Evolutionary conservation across 345 rosid species (phyloP), one percentile per base, ranked within the genome.

Genomic region (Populus nigra): DNA sequence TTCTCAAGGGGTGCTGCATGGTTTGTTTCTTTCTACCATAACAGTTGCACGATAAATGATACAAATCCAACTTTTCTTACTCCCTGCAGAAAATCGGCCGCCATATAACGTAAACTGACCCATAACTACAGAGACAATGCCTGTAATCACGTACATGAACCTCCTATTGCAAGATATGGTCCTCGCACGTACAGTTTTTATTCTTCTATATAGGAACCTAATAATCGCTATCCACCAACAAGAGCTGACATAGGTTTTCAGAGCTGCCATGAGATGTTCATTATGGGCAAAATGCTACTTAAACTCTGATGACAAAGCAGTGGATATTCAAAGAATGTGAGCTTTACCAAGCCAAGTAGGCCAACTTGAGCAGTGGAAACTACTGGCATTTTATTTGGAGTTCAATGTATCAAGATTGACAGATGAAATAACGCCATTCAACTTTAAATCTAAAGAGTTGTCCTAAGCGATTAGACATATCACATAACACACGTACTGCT

Each of bases 311-410:
- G 22, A 36, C 36, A 67, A 53, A 67, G 35, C 9, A 22, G 53
- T 67, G 78, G 27, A 67, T 72, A 68, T 67, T 67, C 73, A 67
- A 53, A 18, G 78, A 50, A 67, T 67, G 49, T 35, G n/a, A 43
- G 38, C n/a, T 17, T 43, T 63, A 25, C 23, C n/a, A 3, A 50
- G 65, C 35, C 66, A 76, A 49, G 63, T 49, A 22, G 23, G 71
- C 71, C 47, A 50, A 50, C 57, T 50, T 50, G n/a, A 22, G 18
- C 22, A 50, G 57, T 18, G 1, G 57, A 50, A 5, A 18, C 57
- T 6, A 17, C 2, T 18, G n/a, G n/a, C 57, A 50, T 50, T 39
- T n/a, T 66, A 13, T 50, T 9, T 17, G 23, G 22, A 45, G 22
- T 75, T 65, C 78, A 47, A 47, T 47, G 47, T 2, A 49, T 49